Evolutionary conservation across 768 basidiomycete species (phyloP), one percentile per base, ranked within the genome.

Genomic region (Fistulinella prunicolor): DNA sequence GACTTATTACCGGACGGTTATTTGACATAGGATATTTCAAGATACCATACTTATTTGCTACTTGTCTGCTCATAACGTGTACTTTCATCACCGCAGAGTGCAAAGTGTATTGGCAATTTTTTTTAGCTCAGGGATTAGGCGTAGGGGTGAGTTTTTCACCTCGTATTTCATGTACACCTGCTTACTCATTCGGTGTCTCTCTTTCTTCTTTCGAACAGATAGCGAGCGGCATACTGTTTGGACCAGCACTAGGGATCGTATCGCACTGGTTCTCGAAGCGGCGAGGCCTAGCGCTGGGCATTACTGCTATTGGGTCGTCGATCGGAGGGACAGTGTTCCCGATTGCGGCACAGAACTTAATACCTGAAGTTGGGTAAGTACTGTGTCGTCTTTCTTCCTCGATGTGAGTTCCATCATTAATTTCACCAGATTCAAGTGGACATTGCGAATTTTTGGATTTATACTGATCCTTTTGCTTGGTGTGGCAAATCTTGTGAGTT

Each of bases 1-100:
- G 79, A 9, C 65, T 89, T 7, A 26, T 85, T 38, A 73, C 77
- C 3, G 88, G 88, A 1, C 78, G 85, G 7, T 60, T 89, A 14
- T 89, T 89, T 64, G 88, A 91, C 62, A 60, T 86, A 36, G 88
- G 88, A 44, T 78, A 81, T 54, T 80, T 83, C 62, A 79, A 71
- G 28, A 59, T 73, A 2, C 75, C 83, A 6, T 71, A 78, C 24
- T 54, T 77, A 8, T 32, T 67, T 1, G 75, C 78, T 1, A 82
- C 80, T 44, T 68, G 66, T 14, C 37, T 81, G 16, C 62, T 87
- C 7, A 66, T 90, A 3, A 50, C 66, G 0, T 73, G 78, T 24
- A 83, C 82, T 0, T 80, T 89, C 56, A 70, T 90, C n/a, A 70
- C 77, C 6, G 85, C 85, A 0, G 72, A 89, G 68, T 90, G 89